Evolutionary conservation across 257 asterid genomes (phyloP).

Genomic region (Salvia miltiorrhiza): DNA sequence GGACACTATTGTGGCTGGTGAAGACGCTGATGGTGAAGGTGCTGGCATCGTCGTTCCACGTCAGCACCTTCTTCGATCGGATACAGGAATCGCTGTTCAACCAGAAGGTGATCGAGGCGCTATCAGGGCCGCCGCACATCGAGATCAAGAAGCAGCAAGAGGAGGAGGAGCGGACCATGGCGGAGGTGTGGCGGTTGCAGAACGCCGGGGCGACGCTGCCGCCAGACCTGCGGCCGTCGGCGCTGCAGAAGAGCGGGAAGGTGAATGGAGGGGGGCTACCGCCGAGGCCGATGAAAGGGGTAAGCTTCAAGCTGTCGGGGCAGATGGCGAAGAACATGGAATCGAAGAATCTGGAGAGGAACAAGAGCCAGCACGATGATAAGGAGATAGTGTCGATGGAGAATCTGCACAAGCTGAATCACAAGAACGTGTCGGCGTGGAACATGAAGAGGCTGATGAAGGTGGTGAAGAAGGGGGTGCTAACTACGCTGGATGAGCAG

Average conservation of each 20-base stretch:
- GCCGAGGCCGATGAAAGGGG: constrained; percentile 43
- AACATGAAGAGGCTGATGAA: constrained; percentile 88
- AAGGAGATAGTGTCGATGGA: constrained; percentile 53
- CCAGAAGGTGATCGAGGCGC: constrained; percentile 76
- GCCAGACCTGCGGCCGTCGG: constrained; percentile 47
- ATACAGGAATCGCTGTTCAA: constrained; percentile 81
- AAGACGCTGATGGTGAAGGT: constrained; percentile 95
- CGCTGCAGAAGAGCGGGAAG: constrained; percentile 38
- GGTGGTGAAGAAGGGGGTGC: constrained; percentile 60
- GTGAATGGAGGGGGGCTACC: constrained; percentile 58
- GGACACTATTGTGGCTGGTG: constrained; percentile 65
- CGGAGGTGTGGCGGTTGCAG: constrained; percentile 67
- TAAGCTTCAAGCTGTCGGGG: constrained; percentile 51
- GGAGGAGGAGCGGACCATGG: constrained; percentile 63
- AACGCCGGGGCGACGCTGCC: constrained; percentile 81
- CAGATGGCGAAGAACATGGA: constrained; percentile 26
- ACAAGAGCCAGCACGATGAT: constrained; percentile 30
- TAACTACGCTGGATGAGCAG: constrained; percentile 77
- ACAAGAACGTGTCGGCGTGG: constrained; percentile 89
- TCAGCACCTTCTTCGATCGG: constrained; percentile 88
- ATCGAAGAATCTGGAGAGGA: background rate
- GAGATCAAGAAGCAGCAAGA: constrained; percentile 55
- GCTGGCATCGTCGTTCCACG: constrained; percentile 92
- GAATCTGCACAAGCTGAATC: constrained; percentile 64
- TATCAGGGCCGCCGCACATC: constrained; percentile 69